A percentile compares a stretch with the other conserved stretches of the same genome.
phyloP scores from a whole-genome alignment of 2,329 filamentous ascomycete species.

The Diaporthe ampelina region DNA sequence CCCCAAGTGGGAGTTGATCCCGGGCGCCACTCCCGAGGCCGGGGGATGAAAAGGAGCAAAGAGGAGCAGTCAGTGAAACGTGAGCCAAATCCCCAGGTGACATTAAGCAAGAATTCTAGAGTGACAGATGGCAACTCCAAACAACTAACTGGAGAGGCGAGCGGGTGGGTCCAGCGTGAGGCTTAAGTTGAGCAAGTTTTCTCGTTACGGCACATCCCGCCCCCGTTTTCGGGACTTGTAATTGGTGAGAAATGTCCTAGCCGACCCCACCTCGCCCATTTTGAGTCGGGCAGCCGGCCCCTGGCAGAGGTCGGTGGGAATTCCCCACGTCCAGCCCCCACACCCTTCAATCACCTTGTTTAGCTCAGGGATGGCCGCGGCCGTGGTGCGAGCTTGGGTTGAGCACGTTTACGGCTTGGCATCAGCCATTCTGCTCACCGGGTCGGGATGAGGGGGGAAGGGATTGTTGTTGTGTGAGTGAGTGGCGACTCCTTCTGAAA shows the following conservation, averaged over 20 bases:
- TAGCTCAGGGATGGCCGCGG: slow-evolving; percentile 18
- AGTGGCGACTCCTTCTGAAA: too few relatives aligned
- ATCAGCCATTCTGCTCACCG: slow-evolving; percentile 3
- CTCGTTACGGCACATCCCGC: slow-evolving; percentile 9
- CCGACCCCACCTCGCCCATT: too few relatives aligned
- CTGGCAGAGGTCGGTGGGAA: not conserved
- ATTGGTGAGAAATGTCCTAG: not conserved
- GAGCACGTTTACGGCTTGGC: slow-evolving; percentile 39
- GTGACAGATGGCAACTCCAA: too few relatives aligned
- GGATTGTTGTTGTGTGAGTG: too few relatives aligned
- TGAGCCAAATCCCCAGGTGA: not conserved
- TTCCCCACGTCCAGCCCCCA: slow-evolving; percentile 8
- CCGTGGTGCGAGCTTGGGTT: slow-evolving; percentile 17
- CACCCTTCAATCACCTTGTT: not conserved
- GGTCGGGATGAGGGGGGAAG: not conserved
- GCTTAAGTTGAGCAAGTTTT: slow-evolving; percentile 35
- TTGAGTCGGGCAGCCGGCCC: too few relatives aligned
- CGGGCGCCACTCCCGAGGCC: slow-evolving; percentile 23
- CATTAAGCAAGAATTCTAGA: not conserved
- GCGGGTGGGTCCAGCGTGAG: slow-evolving; percentile 26
- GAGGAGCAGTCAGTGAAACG: slow-evolving; percentile 26
- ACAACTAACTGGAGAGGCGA: not conserved
- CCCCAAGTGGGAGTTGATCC: not conserved
- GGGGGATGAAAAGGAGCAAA: slow-evolving; percentile 15
- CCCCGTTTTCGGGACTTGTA: not conserved